phyloP scores from a whole-genome alignment of 2,329 filamentous ascomycete species.

The Cercospora beticola region DNA sequence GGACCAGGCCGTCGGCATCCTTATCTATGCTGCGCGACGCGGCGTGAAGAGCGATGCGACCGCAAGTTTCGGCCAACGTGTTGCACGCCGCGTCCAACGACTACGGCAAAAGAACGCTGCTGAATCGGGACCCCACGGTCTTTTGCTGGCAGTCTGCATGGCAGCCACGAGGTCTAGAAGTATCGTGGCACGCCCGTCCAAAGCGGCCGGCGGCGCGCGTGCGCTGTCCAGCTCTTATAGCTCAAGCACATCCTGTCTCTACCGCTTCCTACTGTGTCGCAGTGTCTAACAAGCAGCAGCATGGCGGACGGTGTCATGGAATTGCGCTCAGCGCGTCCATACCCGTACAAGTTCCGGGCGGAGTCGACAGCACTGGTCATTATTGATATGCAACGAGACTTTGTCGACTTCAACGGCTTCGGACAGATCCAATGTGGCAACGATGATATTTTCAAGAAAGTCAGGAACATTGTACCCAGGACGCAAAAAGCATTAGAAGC shows the following conservation, averaged over 20 bases:
- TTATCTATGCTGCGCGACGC: slow-evolving; percentile 12
- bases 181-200: neutral
- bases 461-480: slow-evolving; percentile 31
- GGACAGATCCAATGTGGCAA: slow-evolving; percentile 51
- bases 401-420: slow-evolving; percentile 52
- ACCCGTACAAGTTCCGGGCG: slow-evolving; percentile 50
- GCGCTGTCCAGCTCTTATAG: slow-evolving; percentile 1
- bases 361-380: slow-evolving; percentile 51
- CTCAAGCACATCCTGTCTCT: neutral
- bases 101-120: neutral
- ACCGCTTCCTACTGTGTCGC: neutral
- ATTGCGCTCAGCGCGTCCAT: slow-evolving; percentile 42
- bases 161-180: neutral
- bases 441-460: slow-evolving; percentile 37
- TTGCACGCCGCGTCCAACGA: neutral
- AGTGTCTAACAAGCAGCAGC: neutral
- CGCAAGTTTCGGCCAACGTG: neutral
- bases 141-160: slow-evolving; percentile 3
- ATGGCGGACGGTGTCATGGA: slow-evolving; percentile 33
- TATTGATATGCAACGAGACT: slow-evolving; percentile 56
- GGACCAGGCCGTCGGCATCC: neutral
- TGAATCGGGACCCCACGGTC: neutral
- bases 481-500: slow-evolving; percentile 42
- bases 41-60: neutral
- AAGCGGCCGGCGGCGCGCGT: neutral